phyloP scores from a whole-genome alignment of 1,284 basidiomycete genomes.

The Mycena sp. region DNA sequence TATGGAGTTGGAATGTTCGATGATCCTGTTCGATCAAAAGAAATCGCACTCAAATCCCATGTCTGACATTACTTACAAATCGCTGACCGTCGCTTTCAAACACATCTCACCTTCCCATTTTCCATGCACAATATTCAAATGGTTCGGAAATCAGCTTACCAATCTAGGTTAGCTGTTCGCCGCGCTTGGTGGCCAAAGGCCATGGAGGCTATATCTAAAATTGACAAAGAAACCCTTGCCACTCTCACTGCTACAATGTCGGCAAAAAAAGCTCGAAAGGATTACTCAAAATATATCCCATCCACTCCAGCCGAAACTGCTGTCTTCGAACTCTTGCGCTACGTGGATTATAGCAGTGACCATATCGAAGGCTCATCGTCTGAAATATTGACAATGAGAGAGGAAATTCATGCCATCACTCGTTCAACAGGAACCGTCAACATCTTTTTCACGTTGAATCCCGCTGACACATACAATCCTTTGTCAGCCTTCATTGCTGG shows the following conservation, averaged over 20 bases:
- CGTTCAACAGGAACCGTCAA: background rate
- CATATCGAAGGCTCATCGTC: constrained; percentile 18
- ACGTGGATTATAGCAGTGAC: constrained; percentile 19
- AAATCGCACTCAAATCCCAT: constrained; percentile 23
- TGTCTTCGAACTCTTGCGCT: constrained; percentile 12
- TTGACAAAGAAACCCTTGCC: constrained; percentile 4
- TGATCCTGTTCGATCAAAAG: constrained; percentile 15
- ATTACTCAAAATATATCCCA: background rate
- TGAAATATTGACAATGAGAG: background rate
- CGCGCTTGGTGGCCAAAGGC: constrained; percentile 22
- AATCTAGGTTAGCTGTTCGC: constrained; percentile 24
- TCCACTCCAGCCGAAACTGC: background rate
- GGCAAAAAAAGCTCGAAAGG: constrained; percentile 4
- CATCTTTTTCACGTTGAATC: background rate
- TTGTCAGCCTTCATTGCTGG: constrained; percentile 21
- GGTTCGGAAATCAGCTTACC: constrained; percentile 15
- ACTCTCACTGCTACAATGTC: background rate
- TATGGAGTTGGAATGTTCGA: constrained; percentile 27
- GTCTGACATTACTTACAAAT: constrained; percentile 15
- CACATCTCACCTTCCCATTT: constrained; percentile 21
- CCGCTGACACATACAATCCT: constrained; percentile 21
- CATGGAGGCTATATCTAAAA: constrained; percentile 2
- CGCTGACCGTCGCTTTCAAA: constrained; percentile 25
- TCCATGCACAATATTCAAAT: constrained; percentile 29
- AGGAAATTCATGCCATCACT: constrained; percentile 11